phyloP scores from a whole-genome alignment of 2,329 filamentous ascomycete species.

The Paecilomyces sp. region DNA sequence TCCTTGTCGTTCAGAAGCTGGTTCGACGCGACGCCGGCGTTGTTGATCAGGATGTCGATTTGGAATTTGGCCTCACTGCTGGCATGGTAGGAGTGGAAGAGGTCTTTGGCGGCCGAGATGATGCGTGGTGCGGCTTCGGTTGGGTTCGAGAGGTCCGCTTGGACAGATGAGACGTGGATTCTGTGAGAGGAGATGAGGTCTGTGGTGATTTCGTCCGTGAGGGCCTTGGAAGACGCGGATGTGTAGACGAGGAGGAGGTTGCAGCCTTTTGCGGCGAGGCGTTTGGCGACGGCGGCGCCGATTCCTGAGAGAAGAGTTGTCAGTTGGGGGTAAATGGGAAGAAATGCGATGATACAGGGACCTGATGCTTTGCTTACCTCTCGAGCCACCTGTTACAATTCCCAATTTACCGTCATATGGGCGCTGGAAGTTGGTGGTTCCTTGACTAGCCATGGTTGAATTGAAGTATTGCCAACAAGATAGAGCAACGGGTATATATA shows the following conservation, averaged over 20 bases:
- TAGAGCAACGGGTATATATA: no score
- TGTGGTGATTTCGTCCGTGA: not conserved
- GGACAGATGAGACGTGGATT: slow-evolving; percentile 4
- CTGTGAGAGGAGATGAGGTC: slow-evolving; percentile 5
- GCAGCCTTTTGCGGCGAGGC: slow-evolving; percentile 55
- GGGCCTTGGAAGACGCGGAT: slow-evolving; percentile 44
- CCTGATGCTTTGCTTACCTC: not conserved
- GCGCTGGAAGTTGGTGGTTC: not conserved
- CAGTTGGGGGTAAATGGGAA: not conserved
- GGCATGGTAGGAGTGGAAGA: slow-evolving; percentile 6
- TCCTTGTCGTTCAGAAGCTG: not conserved
- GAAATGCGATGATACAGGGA: no score
- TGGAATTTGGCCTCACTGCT: slow-evolving; percentile 33
- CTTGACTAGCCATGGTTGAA: not conserved
- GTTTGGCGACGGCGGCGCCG: slow-evolving; percentile 51
- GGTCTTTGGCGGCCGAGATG: slow-evolving; percentile 4
- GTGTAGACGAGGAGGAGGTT: slow-evolving; percentile 56
- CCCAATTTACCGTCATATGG: not conserved
- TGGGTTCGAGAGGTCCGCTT: slow-evolving; percentile 6
- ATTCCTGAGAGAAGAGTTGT: slow-evolving; percentile 42
- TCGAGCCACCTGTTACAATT: not conserved
- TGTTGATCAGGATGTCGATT: slow-evolving; percentile 53
- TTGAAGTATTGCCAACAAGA: no score
- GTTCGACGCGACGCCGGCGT: slow-evolving; percentile 45
- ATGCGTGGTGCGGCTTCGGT: slow-evolving; percentile 3